Evolutionary conservation across 2,329 filamentous ascomycete species (phyloP).

Genomic region (Iodosphaeria phyllophila): DNA sequence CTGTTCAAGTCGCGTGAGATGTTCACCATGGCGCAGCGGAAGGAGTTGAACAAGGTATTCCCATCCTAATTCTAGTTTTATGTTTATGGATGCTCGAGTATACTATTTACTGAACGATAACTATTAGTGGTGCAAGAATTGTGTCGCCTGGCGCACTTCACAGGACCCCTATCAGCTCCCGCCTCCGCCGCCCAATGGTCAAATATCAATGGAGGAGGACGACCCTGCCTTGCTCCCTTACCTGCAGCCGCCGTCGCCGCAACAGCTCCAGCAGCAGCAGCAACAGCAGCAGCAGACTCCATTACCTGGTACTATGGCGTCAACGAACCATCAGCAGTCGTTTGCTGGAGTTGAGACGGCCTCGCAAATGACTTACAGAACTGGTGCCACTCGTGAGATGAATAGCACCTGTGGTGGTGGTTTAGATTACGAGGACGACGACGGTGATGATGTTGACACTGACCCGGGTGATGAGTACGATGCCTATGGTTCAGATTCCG

Average conservation of each 20-base stretch:
- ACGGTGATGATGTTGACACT: conserved; percentile 2
- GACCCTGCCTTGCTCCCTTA: too few species aligned
- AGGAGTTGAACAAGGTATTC: conserved; percentile 9
- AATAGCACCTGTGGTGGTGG: not conserved
- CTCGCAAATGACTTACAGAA: not conserved
- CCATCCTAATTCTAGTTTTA: conserved; percentile 2
- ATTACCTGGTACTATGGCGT: not conserved
- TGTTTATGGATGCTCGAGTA: too few species aligned
- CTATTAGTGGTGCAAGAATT: conserved; percentile 16
- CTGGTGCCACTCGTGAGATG: not conserved
- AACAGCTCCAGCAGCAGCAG: too few species aligned
- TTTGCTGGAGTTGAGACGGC: not conserved
- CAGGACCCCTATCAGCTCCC: conserved; percentile 9
- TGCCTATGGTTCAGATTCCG: not conserved
- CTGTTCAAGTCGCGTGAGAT: conserved; percentile 7
- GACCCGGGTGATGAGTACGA: conserved; percentile 2
- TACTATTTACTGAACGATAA: conserved; percentile 1
- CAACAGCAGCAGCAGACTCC: too few species aligned
- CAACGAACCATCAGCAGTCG: not conserved
- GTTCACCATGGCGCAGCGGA: conserved; percentile 16
- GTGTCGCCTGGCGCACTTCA: conserved; percentile 13
- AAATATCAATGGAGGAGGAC: conserved; percentile 2
- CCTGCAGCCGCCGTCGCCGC: too few species aligned
- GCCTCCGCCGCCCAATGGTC: conserved; percentile 7
- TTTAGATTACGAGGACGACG: conserved; percentile 1